Evolutionary conservation across 2,329 filamentous ascomycete species (phyloP).

Genomic region (Ceratocystis colombiana): DNA sequence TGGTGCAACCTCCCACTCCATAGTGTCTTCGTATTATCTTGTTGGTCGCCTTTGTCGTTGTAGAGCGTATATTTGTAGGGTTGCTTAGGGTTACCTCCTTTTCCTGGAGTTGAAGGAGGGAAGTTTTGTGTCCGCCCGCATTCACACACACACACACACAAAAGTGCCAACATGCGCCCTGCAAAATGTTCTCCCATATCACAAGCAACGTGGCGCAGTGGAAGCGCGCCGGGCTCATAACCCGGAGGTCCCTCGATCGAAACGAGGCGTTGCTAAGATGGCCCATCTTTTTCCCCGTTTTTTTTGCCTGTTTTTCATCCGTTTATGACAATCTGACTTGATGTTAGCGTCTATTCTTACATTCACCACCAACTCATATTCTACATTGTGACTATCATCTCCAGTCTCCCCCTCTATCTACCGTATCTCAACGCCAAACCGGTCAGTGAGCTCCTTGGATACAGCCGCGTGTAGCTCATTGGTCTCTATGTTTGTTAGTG

Average conservation of each 20-base stretch:
- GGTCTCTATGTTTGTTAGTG: constrained; percentile 71
- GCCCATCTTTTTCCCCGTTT: constrained; percentile 27
- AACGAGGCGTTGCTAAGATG: constrained; percentile 25
- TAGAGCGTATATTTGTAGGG: no score
- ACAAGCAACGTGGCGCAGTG: constrained; percentile 25
- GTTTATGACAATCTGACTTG: not conserved
- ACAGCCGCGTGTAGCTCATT: constrained; percentile 67
- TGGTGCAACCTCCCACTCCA: no score
- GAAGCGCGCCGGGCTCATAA: constrained; percentile 22
- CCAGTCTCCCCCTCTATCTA: constrained; percentile 27
- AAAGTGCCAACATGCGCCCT: not conserved
- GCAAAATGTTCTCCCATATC: not conserved
- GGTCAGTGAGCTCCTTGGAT: constrained; percentile 51
- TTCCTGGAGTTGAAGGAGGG: no score
- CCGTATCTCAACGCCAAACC: constrained; percentile 69
- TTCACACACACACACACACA: not conserved
- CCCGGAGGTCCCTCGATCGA: constrained; percentile 23
- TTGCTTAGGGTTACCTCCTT: no score
- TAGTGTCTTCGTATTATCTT: no score
- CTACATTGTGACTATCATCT: constrained; percentile 27
- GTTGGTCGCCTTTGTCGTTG: no score
- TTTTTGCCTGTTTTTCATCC: constrained; percentile 2
- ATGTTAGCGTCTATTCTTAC: constrained; percentile 5
- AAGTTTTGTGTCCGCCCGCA: not conserved
- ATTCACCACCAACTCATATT: not conserved